phyloP scores from a whole-genome alignment of 257 asterid species.

The Oldenlandia corymbosa region DNA sequence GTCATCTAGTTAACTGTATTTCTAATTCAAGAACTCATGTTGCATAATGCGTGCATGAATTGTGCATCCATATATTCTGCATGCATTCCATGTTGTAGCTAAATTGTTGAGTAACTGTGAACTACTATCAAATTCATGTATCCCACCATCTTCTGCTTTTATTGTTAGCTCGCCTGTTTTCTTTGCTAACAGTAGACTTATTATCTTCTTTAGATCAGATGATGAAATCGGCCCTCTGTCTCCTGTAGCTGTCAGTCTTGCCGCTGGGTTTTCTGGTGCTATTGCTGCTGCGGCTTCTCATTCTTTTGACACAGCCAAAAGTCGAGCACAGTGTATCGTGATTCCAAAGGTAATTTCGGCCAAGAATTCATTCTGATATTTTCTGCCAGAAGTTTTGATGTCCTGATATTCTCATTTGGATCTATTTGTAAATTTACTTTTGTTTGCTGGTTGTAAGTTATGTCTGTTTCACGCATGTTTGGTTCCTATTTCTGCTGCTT shows the following conservation, averaged over 20 bases:
- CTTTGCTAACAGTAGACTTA: background rate
- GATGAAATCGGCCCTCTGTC: slow-evolving; percentile 82
- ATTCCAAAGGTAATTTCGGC: slow-evolving; percentile 63
- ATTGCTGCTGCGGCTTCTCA: slow-evolving; percentile 98
- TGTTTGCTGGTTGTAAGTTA: background rate
- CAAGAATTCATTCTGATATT: too few relatives aligned
- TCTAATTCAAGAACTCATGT: background rate
- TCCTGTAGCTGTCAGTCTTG: slow-evolving; percentile 74
- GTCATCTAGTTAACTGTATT: background rate
- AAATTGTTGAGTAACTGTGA: background rate
- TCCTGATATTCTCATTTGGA: background rate
- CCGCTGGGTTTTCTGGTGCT: slow-evolving; percentile 93
- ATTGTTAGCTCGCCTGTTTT: background rate
- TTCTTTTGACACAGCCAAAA: slow-evolving; percentile 81
- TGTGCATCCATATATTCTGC: background rate
- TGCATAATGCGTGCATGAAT: background rate
- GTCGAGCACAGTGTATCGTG: slow-evolving; percentile 75
- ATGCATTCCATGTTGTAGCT: background rate
- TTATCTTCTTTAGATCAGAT: slow-evolving; percentile 41
- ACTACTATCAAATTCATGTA: background rate
- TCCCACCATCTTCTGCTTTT: background rate
- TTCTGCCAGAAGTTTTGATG: background rate
- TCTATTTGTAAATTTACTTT: background rate
- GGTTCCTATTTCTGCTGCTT: background rate
- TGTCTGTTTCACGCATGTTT: background rate